A percentile compares a stretch with the other conserved stretches of the same genome.
Evolutionary conservation across 2,329 filamentous ascomycete genomes (phyloP).

Genomic region (Cercospora sojina): DNA sequence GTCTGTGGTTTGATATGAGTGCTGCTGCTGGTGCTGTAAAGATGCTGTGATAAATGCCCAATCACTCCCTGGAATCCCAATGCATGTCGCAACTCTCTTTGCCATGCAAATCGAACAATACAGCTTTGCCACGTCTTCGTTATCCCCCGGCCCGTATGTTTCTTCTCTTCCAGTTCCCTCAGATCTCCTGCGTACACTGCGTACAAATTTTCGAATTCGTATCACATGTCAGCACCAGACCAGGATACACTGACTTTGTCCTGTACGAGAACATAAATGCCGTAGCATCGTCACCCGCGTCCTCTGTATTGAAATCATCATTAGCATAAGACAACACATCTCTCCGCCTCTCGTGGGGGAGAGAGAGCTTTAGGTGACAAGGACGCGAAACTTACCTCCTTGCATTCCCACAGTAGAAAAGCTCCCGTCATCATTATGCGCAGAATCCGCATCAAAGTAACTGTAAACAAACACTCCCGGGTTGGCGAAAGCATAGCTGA

Average conservation of each 20-base stretch:
- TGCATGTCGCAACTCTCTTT: not conserved
- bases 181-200: slow-evolving; percentile 5
- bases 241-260: slow-evolving; percentile 23
- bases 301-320: not conserved
- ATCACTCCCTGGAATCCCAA: not conserved
- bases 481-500: slow-evolving; percentile 31
- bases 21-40: not conserved
- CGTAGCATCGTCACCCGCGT: slow-evolving; percentile 9
- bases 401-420: slow-evolving; percentile 33
- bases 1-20: not conserved
- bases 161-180: not conserved
- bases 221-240: slow-evolving; percentile 31
- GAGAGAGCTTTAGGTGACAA: too few relatives aligned
- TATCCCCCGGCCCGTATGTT: not conserved
- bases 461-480: slow-evolving; percentile 35
- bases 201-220: slow-evolving; percentile 25
- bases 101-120: not conserved
- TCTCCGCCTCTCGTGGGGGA: too few relatives aligned
- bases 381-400: slow-evolving; percentile 37
- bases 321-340: too few relatives aligned
- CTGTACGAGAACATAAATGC: slow-evolving; percentile 24
- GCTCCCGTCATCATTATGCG: slow-evolving; percentile 24
- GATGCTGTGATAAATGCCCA: not conserved
- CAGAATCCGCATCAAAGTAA: slow-evolving; percentile 33
- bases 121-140: not conserved